Evolutionary conservation across 2,329 filamentous ascomycete species (phyloP), one percentile per base, ranked within the genome.

Genomic region (Aspergillus sp.): DNA sequence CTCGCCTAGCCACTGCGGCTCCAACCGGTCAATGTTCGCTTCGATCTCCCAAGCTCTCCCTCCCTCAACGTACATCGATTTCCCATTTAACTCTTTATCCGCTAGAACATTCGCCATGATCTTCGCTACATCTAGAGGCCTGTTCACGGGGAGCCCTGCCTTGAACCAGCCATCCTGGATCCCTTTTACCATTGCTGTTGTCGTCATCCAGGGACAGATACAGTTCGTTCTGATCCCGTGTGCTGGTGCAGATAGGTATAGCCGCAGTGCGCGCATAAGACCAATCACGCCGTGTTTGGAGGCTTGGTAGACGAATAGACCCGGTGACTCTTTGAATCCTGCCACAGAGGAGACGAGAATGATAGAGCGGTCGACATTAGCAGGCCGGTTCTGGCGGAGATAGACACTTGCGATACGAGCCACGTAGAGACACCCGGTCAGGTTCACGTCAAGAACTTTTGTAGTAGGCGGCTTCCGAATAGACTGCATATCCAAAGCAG

Each of bases 221-320:
- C 74, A 74, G 56, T 80, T 80, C 39, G 78, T 73, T 7, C 78
- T 70, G 27, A 80, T 71, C 17, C 72, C 69, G 27, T 73, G 71
- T 34, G 73, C 66, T 1, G 73, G 69, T 4, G 59, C 62, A 4
- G 64, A 61, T 17, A 70, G 59, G 56, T 70, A 77, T 45, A 63
- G 66, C 20, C 77, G 71, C 22, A 82, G 65, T 11, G 76, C 72
- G 20, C 80, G 73, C 74, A 82, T 79, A 11, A 82, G 68, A 0
- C 81, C 81, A 20, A 80, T 69, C 0, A 83, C 75, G 15, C 78
- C 80, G 59, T 82, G 80, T 60, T 83, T 82, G 3, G 75, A 70
- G 0, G 79, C 69, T 3, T 75, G 74, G 59, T 83, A 82, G 20
- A 80, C 70, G 51, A 77, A 77, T 1, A 82, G 65, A 0, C 79